Evolutionary conservation across 1,284 basidiomycete genomes (phyloP), one percentile per base, ranked within the genome.

Genomic region (Waitea zeae): DNA sequence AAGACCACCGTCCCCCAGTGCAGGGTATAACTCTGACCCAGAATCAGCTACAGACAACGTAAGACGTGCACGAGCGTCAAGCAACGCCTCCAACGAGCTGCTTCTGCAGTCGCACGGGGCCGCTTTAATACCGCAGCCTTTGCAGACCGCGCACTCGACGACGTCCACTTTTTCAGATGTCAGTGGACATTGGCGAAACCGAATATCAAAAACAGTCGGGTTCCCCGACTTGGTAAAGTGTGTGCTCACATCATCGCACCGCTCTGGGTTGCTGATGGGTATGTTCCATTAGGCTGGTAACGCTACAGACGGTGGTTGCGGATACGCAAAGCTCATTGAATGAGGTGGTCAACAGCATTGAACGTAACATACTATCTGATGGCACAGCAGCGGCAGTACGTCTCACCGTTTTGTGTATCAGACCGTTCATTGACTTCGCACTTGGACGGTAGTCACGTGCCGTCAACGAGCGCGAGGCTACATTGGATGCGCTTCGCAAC

Each of bases 211-310:
- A n/a, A n/a, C n/a, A n/a, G n/a, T n/a, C n/a, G n/a, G n/a, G n/a
- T 73, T 65, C 60, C 73, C 78, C 38, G 76, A 80, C 40, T 53
- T 84, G 17, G 65, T 74, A 42, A 73, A 71, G 80, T 81, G 41
- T 41, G 69, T 54, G 14, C 15, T 30, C 29, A 12, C 24, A 17
- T 34, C 12, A 9, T 17, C 30, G 31, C 20, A 29, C 17, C 22
- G 12, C n/a, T 29, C 34, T 32, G 14, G 2, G 30, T 18, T 13
- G 12, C 24, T 33, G 20, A 19, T 28, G 19, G 44, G 14, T 47
- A 30, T 30, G 17, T 30, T 5, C 9, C 15, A 18, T 39, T 36
- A 87, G 84, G 48, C 57, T 88, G 18, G 72, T 72, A 27, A 73
- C 67, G 36, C 50, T 84, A 20, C 80, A 86, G 45, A 59, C 70